phyloP scores from a whole-genome alignment of 371 early-diverging fungal species.

The Mortierella sp. region DNA sequence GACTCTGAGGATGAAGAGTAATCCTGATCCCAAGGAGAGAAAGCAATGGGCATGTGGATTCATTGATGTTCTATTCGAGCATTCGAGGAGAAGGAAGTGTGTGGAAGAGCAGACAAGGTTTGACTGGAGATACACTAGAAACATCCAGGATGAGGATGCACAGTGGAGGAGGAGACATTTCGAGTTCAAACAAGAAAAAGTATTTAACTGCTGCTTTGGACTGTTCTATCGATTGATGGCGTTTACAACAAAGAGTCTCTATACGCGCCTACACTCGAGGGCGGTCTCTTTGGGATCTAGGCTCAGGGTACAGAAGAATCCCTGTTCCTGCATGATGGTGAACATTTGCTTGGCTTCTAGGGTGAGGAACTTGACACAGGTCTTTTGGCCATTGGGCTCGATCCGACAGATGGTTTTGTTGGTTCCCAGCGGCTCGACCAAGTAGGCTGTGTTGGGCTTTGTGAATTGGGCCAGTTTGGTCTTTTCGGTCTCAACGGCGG shows the following conservation, averaged over 20 bases:
- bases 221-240: too few relatives aligned
- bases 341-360: constrained; percentile 55
- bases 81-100: neutral
- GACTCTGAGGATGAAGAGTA: constrained; percentile 76
- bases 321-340: constrained; percentile 53
- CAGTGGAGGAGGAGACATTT: too few relatives aligned
- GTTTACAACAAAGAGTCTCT: neutral
- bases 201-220: too few relatives aligned
- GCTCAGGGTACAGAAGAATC: constrained; percentile 50
- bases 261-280: constrained; percentile 49
- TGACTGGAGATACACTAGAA: neutral
- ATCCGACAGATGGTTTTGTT: constrained; percentile 50
- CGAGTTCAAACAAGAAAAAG: too few relatives aligned
- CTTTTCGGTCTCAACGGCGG: constrained; percentile 49
- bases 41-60: neutral
- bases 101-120: neutral
- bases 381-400: constrained; percentile 52
- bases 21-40: neutral
- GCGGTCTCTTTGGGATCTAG: constrained; percentile 51
- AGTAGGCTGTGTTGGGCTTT: constrained; percentile 41
- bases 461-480: constrained; percentile 41
- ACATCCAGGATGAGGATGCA: too few relatives aligned
- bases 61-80: neutral
- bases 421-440: constrained; percentile 50
- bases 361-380: constrained; percentile 49